Percentiles rank a stretch among this genome's conserved stretches.
These are phyloP conservation scores for Blastobotrys parvus DNA, from an alignment of 805 yeast species.

Conservation along the genomic window DNA sequence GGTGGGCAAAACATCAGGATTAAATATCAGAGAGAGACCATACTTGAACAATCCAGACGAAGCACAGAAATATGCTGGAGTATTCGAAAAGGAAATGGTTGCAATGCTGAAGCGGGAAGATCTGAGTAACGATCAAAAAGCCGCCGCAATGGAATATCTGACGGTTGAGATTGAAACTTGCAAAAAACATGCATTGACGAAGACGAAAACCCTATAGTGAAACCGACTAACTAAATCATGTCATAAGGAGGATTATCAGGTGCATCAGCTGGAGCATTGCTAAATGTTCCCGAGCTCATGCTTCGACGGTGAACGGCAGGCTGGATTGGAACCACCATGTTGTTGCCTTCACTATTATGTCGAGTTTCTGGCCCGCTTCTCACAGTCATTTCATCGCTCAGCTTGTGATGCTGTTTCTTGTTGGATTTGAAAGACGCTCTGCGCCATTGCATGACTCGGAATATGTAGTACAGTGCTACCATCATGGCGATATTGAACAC, in stretches of 20 bases:
- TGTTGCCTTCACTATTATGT: too few relatives aligned
- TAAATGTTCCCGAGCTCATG: too few relatives aligned
- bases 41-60: background rate
- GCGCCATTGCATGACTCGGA: slow-evolving; percentile 15
- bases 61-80: background rate
- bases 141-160: background rate
- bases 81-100: background rate
- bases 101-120: background rate
- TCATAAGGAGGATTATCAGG: too few relatives aligned
- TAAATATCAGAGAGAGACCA: background rate
- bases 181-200: too few relatives aligned
- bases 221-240: too few relatives aligned
- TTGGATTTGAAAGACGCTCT: background rate
- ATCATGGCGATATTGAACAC: slow-evolving; percentile 39
- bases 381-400: too few relatives aligned
- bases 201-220: too few relatives aligned
- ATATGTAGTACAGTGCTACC: slow-evolving; percentile 25
- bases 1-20: background rate
- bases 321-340: too few relatives aligned
- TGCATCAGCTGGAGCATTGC: too few relatives aligned
- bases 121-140: background rate
- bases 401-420: background rate
- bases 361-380: too few relatives aligned
- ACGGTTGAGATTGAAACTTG: background rate
- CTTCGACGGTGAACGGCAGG: too few relatives aligned